Base-by-base conservation (phyloP, 2,329 filamentous ascomycete species). In the Coniochaeta hoffmannii region DNA sequence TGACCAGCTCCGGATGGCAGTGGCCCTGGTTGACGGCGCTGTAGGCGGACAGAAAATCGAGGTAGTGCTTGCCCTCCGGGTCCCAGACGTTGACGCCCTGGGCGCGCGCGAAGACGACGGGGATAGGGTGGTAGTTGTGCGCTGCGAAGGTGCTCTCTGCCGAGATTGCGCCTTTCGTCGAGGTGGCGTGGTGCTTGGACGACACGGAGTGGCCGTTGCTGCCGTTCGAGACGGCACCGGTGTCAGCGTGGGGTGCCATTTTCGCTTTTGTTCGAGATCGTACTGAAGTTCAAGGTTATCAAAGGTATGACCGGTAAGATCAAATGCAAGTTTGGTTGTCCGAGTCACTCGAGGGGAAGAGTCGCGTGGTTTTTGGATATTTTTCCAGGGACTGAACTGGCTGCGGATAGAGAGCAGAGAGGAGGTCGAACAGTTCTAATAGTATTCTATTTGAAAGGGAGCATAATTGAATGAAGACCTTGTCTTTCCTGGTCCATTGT, bases 81-180 rank as follows among this genome's bases (percentile, higher is more conserved):
- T 99, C 94, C 93, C 94, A 99, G 57, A 97, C 94, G 58, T 88
- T 86, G 67, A 88, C 87, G 51, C 93, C 94, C 65, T 86, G 82
- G 41, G 91, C 94, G 61, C 85, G 84, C 56, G 93, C 81, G 72
- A 97, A 97, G 68, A 96, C 94, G 58, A 99, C 86, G 38, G 94
- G 94, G 2, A 99, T 83, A 15, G 94, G 94, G 73, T 97, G 92
- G 80, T 99, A 99, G 79, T 99, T 99, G 83, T 99, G 94, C 51
- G 94, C 94, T 52, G 94, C 94, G 71, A 83, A 93, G 69, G 89
- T 78, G 66, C 89, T 79, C 76, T 99, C 94, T 54, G 85, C 76
- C 54, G 85, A 76, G 70, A 97, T 95, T 64, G 94, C 93, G 64
- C 81, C 78, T 56, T 85, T 76, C 44, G 91, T 92, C 26, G 93